phyloP scores from a whole-genome alignment of 1,284 basidiomycete species.

The Ustilago nuda region DNA sequence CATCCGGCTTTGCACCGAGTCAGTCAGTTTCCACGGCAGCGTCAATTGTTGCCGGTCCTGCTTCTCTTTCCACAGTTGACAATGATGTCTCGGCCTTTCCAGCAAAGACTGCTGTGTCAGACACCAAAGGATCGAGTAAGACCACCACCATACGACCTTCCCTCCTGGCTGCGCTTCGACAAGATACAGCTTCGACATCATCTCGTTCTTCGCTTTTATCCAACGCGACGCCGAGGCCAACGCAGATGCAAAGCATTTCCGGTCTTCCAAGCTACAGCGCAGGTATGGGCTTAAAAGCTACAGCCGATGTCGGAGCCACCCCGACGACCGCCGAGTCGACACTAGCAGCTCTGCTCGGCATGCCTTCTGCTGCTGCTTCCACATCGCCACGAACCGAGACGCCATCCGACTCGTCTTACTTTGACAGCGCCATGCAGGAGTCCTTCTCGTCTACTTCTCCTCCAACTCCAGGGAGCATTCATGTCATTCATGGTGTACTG shows the following conservation, averaged over 20 bases:
- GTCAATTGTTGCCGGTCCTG: not conserved
- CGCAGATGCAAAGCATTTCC: not conserved
- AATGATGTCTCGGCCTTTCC: not conserved
- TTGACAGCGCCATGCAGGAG: constrained; percentile 40
- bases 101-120: not conserved
- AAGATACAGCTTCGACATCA: constrained; percentile 14
- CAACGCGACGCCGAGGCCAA: not conserved
- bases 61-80: not conserved
- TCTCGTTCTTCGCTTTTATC: not conserved
- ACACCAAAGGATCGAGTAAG: constrained; percentile 2
- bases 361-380: constrained; percentile 31
- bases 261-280: constrained; percentile 26
- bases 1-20: constrained; percentile 14
- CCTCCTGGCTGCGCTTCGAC: constrained; percentile 35
- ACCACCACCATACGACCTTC: constrained; percentile 27
- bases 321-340: constrained; percentile 31
- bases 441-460: constrained; percentile 41
- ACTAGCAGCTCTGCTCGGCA: constrained; percentile 45
- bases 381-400: constrained; percentile 39
- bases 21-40: not conserved
- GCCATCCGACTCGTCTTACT: constrained; percentile 47
- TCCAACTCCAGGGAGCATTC: constrained; percentile 44
- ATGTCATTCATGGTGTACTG: constrained; percentile 37
- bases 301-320: constrained; percentile 6
- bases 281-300: constrained; percentile 9